Percentiles rank a stretch among this genome's conserved stretches.
These are phyloP conservation scores for Ligustrum vulgare DNA, from an alignment of 257 asterid genomes.

Conservation along the genomic window DNA sequence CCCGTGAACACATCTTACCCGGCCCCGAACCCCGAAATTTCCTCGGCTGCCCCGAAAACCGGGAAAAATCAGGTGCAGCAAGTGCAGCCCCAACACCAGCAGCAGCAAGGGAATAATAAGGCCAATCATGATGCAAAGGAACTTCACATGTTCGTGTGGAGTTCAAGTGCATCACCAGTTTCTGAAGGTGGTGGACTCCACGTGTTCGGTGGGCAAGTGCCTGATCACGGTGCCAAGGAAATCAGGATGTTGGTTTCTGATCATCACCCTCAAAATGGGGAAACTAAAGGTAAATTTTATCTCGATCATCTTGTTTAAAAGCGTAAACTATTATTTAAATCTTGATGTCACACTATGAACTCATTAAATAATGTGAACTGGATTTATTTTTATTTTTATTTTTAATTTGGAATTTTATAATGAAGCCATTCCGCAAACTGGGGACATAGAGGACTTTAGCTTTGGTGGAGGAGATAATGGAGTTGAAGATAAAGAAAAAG, in stretches of 20 bases:
- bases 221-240: slow-evolving; percentile 90
- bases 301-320: neutral
- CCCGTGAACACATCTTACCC: slow-evolving; percentile 63
- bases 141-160: slow-evolving; percentile 99
- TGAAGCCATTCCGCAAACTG: slow-evolving; percentile 54
- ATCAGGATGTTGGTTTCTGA: slow-evolving; percentile 81
- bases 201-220: slow-evolving; percentile 44
- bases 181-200: slow-evolving; percentile 60
- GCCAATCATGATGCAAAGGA: slow-evolving; percentile 77
- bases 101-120: slow-evolving; percentile 33
- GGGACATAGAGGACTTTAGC: slow-evolving; percentile 66
- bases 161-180: slow-evolving; percentile 94
- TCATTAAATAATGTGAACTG: neutral
- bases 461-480: slow-evolving; percentile 62
- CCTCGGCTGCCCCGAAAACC: slow-evolving; percentile 52
- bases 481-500: slow-evolving; percentile 62
- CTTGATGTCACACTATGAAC: neutral
- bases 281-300: slow-evolving; percentile 53
- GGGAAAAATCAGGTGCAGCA: slow-evolving; percentile 32
- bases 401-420: neutral
- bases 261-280: slow-evolving; percentile 74
- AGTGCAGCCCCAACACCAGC: slow-evolving; percentile 27
- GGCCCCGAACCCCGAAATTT: slow-evolving; percentile 89
- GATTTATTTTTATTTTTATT: neutral
- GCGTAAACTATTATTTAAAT: neutral